A percentile compares a stretch with the other conserved stretches of the same genome.
Evolutionary conservation across 441 rosid genomes (phyloP).

Genomic region (Raphanus hybrid): DNA sequence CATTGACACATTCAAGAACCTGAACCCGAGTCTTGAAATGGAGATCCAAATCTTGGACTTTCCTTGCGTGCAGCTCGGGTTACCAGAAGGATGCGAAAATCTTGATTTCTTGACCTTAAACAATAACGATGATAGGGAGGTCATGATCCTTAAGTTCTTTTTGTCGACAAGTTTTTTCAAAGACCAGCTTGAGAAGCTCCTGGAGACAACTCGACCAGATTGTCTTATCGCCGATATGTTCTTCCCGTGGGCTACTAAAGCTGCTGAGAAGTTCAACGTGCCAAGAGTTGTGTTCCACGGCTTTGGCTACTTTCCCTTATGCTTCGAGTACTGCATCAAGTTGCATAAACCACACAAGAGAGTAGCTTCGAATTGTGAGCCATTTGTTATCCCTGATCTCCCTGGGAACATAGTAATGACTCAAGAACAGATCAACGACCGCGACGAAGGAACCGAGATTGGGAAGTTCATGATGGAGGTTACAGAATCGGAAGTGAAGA

Average conservation of each 20-base stretch:
- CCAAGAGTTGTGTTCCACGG: constrained; percentile 55
- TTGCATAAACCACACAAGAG: too few relatives aligned
- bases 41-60: constrained; percentile 45
- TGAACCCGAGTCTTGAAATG: constrained; percentile 37
- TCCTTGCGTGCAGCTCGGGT: constrained; percentile 50
- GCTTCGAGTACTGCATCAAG: background rate
- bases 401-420: too few relatives aligned
- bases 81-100: constrained; percentile 56
- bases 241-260: constrained; percentile 52
- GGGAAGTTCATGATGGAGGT: too few relatives aligned
- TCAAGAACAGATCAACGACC: too few relatives aligned
- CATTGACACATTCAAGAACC: constrained; percentile 39
- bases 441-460: too few relatives aligned
- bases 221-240: constrained; percentile 52
- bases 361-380: too few relatives aligned
- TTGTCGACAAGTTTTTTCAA: constrained; percentile 29
- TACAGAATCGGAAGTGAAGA: too few relatives aligned
- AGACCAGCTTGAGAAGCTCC: constrained; percentile 45
- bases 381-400: too few relatives aligned
- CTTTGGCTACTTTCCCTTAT: constrained; percentile 45
- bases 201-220: constrained; percentile 42
- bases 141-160: constrained; percentile 23
- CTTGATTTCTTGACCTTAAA: constrained; percentile 29
- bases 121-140: background rate
- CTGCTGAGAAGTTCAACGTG: constrained; percentile 44